These are phyloP conservation scores for Vigna hirtella DNA, from an alignment of 306 rosid species.

Conservation along the genomic window DNA sequence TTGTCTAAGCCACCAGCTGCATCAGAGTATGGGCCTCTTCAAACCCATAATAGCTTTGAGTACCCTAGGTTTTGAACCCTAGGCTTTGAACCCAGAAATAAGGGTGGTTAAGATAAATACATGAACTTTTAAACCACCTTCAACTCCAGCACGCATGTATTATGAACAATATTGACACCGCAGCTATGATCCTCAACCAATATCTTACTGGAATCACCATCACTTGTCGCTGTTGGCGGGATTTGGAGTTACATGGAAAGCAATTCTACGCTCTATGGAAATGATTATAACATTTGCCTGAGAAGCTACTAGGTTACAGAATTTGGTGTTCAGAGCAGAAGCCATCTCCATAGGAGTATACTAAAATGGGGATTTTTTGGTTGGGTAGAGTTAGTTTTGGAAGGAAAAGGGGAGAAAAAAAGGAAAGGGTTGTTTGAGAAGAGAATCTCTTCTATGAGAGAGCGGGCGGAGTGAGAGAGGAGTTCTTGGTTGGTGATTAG, in stretches of 20 bases:
- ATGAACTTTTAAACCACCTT: slow-evolving; percentile 42
- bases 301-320: slow-evolving; percentile 46
- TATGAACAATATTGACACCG: slow-evolving; percentile 58
- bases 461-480: slow-evolving; percentile 33
- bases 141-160: slow-evolving; percentile 56
- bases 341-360: slow-evolving; percentile 41
- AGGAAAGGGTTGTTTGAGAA: slow-evolving; percentile 40
- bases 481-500: not conserved
- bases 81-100: too few relatives aligned
- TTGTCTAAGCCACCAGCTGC: not conserved
- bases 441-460: slow-evolving; percentile 56
- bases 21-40: slow-evolving; percentile 27
- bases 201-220: slow-evolving; percentile 45
- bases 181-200: slow-evolving; percentile 63
- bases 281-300: slow-evolving; percentile 44
- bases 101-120: slow-evolving; percentile 37
- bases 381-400: slow-evolving; percentile 32
- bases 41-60: not conserved
- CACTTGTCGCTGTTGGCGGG: slow-evolving; percentile 38
- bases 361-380: slow-evolving; percentile 43
- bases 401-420: slow-evolving; percentile 42
- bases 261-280: slow-evolving; percentile 59
- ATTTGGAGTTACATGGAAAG: slow-evolving; percentile 26
- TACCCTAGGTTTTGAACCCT: too few relatives aligned
- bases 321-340: slow-evolving; percentile 42